Evolutionary conservation across 116 monocot species (phyloP).

Genomic region (Phalaenopsis hybrid): DNA sequence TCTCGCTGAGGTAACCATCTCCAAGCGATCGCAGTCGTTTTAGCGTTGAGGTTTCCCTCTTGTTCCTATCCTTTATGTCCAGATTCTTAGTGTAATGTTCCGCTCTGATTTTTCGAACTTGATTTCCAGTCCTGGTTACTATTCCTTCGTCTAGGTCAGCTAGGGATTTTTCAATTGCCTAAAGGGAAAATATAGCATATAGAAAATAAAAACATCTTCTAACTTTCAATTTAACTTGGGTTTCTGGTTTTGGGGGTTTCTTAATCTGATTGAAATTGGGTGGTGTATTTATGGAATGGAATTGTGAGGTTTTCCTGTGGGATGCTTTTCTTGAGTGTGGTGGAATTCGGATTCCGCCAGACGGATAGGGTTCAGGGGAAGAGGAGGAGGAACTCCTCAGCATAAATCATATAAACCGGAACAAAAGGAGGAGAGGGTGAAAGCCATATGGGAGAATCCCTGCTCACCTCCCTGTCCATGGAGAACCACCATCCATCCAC

Average conservation of each 20-base stretch:
- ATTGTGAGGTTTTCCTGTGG: conserved; percentile 34
- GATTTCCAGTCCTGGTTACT: not conserved
- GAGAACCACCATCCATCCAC: conserved; percentile 35
- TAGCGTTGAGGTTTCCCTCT: not conserved
- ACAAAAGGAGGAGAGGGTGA: not conserved
- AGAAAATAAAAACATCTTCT: not conserved
- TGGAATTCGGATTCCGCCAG: conserved; percentile 26
- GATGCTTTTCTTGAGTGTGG: conserved; percentile 35
- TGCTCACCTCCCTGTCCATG: conserved; percentile 28
- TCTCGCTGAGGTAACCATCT: conserved; percentile 9
- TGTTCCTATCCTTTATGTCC: not conserved
- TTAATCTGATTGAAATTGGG: conserved; percentile 5
- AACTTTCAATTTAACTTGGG: not conserved
- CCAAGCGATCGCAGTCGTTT: not conserved
- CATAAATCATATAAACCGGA: not conserved
- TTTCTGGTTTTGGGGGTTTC: conserved; percentile 7
- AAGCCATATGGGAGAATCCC: conserved; percentile 22
- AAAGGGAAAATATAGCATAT: not conserved
- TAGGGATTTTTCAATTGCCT: conserved; percentile 11
- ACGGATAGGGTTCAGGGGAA: conserved; percentile 18
- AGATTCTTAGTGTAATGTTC: not conserved
- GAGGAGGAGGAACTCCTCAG: conserved; percentile 17
- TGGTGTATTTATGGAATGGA: conserved; percentile 31
- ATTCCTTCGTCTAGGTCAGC: conserved; percentile 5
- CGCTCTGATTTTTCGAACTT: conserved; percentile 3